These are phyloP conservation scores for Pythium diclinum DNA, from an alignment of 352 stramenopile genomes.

Conservation along the genomic window DNA sequence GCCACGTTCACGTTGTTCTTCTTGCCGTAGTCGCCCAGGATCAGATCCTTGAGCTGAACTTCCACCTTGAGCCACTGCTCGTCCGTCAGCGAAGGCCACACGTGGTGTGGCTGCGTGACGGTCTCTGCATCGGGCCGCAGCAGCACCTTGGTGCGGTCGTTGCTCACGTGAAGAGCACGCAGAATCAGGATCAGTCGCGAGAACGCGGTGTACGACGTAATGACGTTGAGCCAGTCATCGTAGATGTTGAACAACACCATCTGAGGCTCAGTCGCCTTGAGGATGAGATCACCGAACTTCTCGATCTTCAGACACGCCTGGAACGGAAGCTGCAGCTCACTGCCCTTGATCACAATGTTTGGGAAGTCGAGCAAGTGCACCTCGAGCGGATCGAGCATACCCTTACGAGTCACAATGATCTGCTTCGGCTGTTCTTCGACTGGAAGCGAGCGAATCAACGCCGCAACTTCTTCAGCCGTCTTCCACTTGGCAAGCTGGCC, in stretches of 20 bases:
- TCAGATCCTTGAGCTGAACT: conserved; percentile 99
- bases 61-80: conserved; percentile 99
- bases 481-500: conserved; percentile 99
- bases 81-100: conserved; percentile 98
- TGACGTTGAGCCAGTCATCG: conserved; percentile 99
- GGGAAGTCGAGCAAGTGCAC: conserved; percentile 99
- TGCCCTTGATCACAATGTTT: conserved; percentile 99
- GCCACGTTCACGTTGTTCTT: conserved; percentile 99
- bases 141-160: conserved; percentile 95
- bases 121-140: conserved; percentile 97
- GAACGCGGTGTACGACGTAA: conserved; percentile 99
- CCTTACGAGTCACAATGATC: conserved; percentile 99
- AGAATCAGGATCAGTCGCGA: conserved; percentile 99
- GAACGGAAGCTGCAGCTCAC: conserved; percentile 99
- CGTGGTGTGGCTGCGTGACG: conserved; percentile 98
- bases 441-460: conserved; percentile 97
- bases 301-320: conserved; percentile 99
- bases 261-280: conserved; percentile 98
- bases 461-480: conserved; percentile 99
- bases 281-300: conserved; percentile 99
- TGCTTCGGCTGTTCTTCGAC: conserved; percentile 99
- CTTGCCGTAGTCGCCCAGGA: conserved; percentile 99
- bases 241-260: conserved; percentile 99
- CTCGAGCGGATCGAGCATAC: conserved; percentile 99
- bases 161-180: conserved; percentile 97